Percentiles rank a stretch among this genome's conserved stretches.
Evolutionary conservation across 2,329 filamentous ascomycete genomes (phyloP).

Genomic region (Colletotrichum sp.): DNA sequence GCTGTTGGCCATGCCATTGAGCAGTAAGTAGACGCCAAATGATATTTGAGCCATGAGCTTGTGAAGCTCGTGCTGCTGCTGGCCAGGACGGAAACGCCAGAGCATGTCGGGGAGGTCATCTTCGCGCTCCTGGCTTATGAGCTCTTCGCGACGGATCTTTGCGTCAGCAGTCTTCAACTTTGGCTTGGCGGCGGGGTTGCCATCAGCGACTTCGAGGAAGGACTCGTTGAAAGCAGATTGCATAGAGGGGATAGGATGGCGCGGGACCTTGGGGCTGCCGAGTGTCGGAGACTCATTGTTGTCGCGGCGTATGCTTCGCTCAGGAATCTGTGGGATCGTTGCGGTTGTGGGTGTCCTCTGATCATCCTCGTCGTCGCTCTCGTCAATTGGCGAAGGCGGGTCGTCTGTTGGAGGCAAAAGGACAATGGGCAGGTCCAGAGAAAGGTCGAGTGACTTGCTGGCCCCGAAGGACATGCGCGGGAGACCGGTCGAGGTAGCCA

Average conservation of each 20-base stretch:
- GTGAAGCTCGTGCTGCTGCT: slow-evolving; percentile 84
- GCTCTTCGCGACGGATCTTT: slow-evolving; percentile 65
- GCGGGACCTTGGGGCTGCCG: slow-evolving; percentile 34
- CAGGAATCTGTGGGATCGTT: slow-evolving; percentile 14
- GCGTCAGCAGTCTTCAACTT: slow-evolving; percentile 61
- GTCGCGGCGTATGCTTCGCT: slow-evolving; percentile 9
- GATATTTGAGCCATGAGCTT: slow-evolving; percentile 93
- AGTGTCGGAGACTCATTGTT: slow-evolving; percentile 9
- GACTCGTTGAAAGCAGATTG: slow-evolving; percentile 86
- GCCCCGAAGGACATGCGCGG: slow-evolving; percentile 24
- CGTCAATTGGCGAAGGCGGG: not conserved
- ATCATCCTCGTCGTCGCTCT: slow-evolving; percentile 17
- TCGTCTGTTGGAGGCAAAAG: slow-evolving; percentile 18
- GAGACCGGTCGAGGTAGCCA: slow-evolving; percentile 21
- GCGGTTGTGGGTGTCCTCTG: slow-evolving; percentile 20
- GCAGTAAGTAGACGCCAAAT: slow-evolving; percentile 88
- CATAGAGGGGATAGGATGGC: slow-evolving; percentile 77
- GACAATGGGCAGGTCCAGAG: slow-evolving; percentile 19
- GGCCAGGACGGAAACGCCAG: slow-evolving; percentile 78
- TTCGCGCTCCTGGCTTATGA: slow-evolving; percentile 72
- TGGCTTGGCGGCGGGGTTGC: slow-evolving; percentile 50
- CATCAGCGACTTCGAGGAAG: slow-evolving; percentile 71
- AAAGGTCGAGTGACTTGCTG: slow-evolving; percentile 17
- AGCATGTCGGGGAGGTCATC: slow-evolving; percentile 74
- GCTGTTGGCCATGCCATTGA: slow-evolving; percentile 86